Percentiles rank a stretch among this genome's conserved stretches.
Conservation (phyloP, 768 basidiomycete species). For the Lenzites betulinus region DNA sequence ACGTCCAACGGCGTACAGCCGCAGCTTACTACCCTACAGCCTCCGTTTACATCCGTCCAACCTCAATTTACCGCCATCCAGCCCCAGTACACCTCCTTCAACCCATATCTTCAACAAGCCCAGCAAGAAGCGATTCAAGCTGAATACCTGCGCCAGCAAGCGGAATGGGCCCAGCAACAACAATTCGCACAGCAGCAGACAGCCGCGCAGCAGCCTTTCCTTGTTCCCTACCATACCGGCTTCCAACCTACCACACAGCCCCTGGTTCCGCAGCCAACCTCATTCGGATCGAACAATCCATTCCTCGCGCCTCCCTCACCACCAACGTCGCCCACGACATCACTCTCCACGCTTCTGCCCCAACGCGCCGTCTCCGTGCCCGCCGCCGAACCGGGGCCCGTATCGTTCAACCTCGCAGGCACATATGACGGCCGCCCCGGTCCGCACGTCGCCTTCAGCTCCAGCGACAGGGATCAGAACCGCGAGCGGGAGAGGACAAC, state of each 20-base stretch:
- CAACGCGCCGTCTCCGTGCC: slow-evolving; percentile 37
- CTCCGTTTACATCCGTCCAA: slow-evolving; percentile 25
- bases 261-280: slow-evolving; percentile 59
- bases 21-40: slow-evolving; percentile 23
- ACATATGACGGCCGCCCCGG: slow-evolving; percentile 17
- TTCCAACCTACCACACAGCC: slow-evolving; percentile 51
- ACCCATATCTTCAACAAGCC: slow-evolving; percentile 85
- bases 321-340: slow-evolving; percentile 40
- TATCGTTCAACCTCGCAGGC: slow-evolving; percentile 22
- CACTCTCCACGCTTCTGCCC: slow-evolving; percentile 34
- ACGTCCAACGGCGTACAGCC: slow-evolving; percentile 23
- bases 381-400: slow-evolving; percentile 5
- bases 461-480: neutral
- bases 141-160: slow-evolving; percentile 46
- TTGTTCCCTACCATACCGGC: slow-evolving; percentile 41
- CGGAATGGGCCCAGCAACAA: slow-evolving; percentile 73
- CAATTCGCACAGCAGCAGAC: slow-evolving; percentile 35
- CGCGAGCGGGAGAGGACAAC: no score
- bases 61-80: slow-evolving; percentile 47
- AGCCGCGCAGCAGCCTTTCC: slow-evolving; percentile 42
- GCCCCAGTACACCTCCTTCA: slow-evolving; percentile 88
- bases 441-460: neutral
- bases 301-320: slow-evolving; percentile 33
- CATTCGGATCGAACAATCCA: slow-evolving; percentile 34
- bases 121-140: slow-evolving; percentile 81